Evolutionary conservation across 495 filamentous ascomycete genomes (phyloP), one percentile per base, ranked within the genome.

Genomic region (Chaetomium cochliodes): DNA sequence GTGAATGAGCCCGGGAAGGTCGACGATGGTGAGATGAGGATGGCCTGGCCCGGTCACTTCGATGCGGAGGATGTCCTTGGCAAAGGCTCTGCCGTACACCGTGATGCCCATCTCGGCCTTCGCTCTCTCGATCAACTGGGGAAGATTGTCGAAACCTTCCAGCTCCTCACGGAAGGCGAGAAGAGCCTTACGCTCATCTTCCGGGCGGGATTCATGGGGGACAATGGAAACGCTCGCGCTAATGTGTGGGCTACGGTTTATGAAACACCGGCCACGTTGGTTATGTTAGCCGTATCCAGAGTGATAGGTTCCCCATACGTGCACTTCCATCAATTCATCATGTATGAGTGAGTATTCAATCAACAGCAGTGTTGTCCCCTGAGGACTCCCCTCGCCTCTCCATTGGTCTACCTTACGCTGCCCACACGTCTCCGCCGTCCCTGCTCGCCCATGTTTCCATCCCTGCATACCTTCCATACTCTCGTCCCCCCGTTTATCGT

Each of bases 1-100:
- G n/a, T 80, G 78, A 51, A 87, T 86, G 3, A 91, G 72, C 0
- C 88, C 87, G 0, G 89, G 33, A 11, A 91, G 80, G 65, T 91
- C 88, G 9, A 92, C 87, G 0, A 91, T 75, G 0, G 85, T 90
- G 15, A 92, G 77, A 41, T 90, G 86, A 0, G 87, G 87, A 30
- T 81, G 78, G 12, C 78, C 75, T 0, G 89, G 88, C 1, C 88
- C 88, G 0, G 75, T 82, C n/a, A 92, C 80, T 64, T 91, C 88
- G 50, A 92, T 74, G 20, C 86, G 84, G 5, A 92, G 82, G 22
- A 90, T 78, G 70, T 92, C 89, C 23, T 83, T 79, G 13, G 81
- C 78, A 47, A 91, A 90, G 0, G 79, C 77, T 23, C 71, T 78
- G 2, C 81, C 13, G 20, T 63, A 30, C 0, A 42, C 23, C 2